Evolutionary conservation across 2,329 filamentous ascomycete genomes (phyloP).

Genomic region (Bipolaris cookei): DNA sequence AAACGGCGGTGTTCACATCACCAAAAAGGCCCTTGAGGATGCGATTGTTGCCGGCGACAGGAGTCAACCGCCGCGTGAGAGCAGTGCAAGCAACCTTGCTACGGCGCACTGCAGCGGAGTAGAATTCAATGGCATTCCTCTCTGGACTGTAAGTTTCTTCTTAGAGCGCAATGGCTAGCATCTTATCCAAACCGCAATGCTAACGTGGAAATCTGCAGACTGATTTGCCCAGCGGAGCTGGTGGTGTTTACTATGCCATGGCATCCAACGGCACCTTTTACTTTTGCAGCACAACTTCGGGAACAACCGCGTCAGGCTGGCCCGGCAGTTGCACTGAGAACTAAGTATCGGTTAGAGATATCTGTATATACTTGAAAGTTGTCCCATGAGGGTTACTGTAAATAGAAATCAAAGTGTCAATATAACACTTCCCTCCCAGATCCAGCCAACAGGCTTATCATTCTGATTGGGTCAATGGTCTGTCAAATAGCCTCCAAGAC

Average conservation of each 20-base stretch:
- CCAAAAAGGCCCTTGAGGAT: accelerated
- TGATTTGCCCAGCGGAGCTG: not conserved
- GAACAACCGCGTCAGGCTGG: not conserved
- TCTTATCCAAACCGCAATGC: not conserved
- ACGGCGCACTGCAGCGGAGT: not conserved
- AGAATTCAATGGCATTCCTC: not conserved
- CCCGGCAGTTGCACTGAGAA: not conserved
- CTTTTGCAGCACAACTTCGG: not conserved
- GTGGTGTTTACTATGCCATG: not conserved
- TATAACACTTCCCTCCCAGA: no score
- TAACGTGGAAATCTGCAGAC: not conserved
- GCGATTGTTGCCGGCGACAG: not conserved
- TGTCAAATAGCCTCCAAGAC: no score
- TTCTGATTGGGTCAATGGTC: no score
- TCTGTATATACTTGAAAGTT: not conserved
- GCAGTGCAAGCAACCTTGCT: not conserved
- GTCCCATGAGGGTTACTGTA: no score
- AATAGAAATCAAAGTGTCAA: no score
- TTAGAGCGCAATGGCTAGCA: not conserved
- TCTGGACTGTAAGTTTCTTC: conserved; percentile 1
- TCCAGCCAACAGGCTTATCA: no score
- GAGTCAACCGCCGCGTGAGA: not conserved
- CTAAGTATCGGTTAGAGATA: not conserved
- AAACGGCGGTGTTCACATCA: not conserved
- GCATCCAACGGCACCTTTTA: not conserved